These are phyloP conservation scores for Monilinia vaccinii-corymbosi DNA, from an alignment of 2,329 filamentous ascomycete genomes.

Conservation along the genomic window DNA sequence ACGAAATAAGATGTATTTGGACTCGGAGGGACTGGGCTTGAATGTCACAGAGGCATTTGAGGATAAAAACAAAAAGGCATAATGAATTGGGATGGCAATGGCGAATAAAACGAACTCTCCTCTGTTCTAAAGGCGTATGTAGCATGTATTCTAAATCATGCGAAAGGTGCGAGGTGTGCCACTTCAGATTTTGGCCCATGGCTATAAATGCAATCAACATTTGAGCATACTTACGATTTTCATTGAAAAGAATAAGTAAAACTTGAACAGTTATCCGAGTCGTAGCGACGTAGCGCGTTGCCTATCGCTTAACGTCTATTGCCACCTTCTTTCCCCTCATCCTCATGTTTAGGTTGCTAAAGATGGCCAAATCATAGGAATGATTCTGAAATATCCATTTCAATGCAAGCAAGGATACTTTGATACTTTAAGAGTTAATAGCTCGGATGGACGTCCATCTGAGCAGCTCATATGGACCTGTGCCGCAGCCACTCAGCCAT, in stretches of 20 bases:
- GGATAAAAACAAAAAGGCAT: slow-evolving; percentile 40
- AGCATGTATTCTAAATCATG: slow-evolving; percentile 25
- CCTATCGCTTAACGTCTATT: slow-evolving; percentile 5
- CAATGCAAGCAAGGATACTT: no score
- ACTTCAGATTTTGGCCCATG: neutral
- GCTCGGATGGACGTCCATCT: no score
- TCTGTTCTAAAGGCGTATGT: slow-evolving; percentile 34
- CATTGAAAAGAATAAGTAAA: no score
- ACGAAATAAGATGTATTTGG: slow-evolving; percentile 89
- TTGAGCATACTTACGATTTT: neutral
- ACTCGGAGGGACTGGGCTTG: slow-evolving; percentile 80
- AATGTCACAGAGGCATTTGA: slow-evolving; percentile 60
- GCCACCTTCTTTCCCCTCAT: slow-evolving; percentile 4
- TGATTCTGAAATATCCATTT: no score
- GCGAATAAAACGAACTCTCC: slow-evolving; percentile 33
- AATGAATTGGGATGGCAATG: slow-evolving; percentile 14
- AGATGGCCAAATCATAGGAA: no score
- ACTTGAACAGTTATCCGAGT: no score
- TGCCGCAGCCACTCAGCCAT: no score
- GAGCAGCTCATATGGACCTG: no score
- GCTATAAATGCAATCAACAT: neutral
- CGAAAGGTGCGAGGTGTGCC: slow-evolving; percentile 4
- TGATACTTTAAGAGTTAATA: no score
- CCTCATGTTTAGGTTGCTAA: slow-evolving; percentile 4
- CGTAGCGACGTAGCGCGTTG: neutral